A percentile compares a stretch with the other conserved stretches of the same genome.
Conservation (phyloP, 2,329 filamentous ascomycete genomes). For the Lasiodiplodia hormozganensis region DNA sequence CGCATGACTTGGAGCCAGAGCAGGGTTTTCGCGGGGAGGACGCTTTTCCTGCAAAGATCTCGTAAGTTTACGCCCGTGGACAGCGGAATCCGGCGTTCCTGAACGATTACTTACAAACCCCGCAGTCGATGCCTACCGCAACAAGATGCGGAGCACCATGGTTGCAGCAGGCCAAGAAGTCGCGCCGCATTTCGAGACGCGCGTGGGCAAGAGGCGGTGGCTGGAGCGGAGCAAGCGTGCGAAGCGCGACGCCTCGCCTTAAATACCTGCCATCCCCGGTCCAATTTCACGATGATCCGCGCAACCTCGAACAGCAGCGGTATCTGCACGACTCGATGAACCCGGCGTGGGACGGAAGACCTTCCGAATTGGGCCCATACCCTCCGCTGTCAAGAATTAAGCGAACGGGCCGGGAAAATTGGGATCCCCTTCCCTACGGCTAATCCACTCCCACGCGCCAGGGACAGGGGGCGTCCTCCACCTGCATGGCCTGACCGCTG, state of each 20-base stretch:
- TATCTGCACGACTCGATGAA: conserved; percentile 24
- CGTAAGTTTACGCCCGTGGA: conserved; percentile 66
- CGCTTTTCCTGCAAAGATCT: conserved; percentile 88
- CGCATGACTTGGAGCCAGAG: conserved; percentile 97
- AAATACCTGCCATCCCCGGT: conserved; percentile 27
- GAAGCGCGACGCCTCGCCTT: conserved; percentile 45
- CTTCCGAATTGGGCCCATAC: conserved; percentile 22
- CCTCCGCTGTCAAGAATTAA: conserved; percentile 26
- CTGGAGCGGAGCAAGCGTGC: conserved; percentile 54
- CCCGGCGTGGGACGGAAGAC: conserved; percentile 19
- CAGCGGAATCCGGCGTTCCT: not conserved
- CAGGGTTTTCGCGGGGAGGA: conserved; percentile 84
- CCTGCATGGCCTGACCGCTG: conserved; percentile 20
- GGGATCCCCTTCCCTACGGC: conserved; percentile 29
- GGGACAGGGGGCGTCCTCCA: conserved; percentile 9
- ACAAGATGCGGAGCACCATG: conserved; percentile 86
- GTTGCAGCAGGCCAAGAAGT: conserved; percentile 79
- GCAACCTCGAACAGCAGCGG: conserved; percentile 24
- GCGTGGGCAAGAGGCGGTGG: conserved; percentile 77
- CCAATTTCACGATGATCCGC: conserved; percentile 29
- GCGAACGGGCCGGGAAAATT: conserved; percentile 29
- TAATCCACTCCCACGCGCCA: conserved; percentile 22
- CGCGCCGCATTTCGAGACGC: conserved; percentile 87
- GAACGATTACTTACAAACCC: conserved; percentile 34
- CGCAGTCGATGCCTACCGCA: conserved; percentile 90